Evolutionary conservation across 2,329 filamentous ascomycete genomes (phyloP).

Genomic region (Hymenoscyphus linearis): DNA sequence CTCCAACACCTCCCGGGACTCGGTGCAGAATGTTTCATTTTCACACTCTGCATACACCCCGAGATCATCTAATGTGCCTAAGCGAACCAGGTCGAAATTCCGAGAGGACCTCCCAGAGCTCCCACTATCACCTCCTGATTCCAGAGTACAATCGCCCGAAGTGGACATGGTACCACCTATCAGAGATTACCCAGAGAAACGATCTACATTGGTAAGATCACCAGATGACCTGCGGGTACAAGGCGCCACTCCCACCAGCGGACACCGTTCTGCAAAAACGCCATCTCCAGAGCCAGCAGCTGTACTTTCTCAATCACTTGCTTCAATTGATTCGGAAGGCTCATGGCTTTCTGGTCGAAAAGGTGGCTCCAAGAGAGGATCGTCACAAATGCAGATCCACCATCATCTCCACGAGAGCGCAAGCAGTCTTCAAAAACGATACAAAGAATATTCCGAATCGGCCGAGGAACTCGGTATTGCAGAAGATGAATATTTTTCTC

Average conservation of each 20-base stretch:
- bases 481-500: slow-evolving; percentile 71
- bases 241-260: slow-evolving; percentile 41
- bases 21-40: slow-evolving; percentile 50
- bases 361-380: slow-evolving; percentile 42
- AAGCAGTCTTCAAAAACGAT: slow-evolving; percentile 36
- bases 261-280: slow-evolving; percentile 35
- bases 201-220: slow-evolving; percentile 23
- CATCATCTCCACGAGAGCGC: slow-evolving; percentile 35
- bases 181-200: slow-evolving; percentile 23
- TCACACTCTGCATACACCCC: slow-evolving; percentile 24
- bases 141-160: slow-evolving; percentile 73
- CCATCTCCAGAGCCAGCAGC: slow-evolving; percentile 47
- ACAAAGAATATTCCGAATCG: slow-evolving; percentile 50
- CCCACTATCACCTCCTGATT: slow-evolving; percentile 79
- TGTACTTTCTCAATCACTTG: slow-evolving; percentile 74
- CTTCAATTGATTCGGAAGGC: slow-evolving; percentile 90
- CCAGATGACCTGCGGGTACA: slow-evolving; percentile 34
- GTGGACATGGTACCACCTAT: slow-evolving; percentile 41
- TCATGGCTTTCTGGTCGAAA: slow-evolving; percentile 86
- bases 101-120: slow-evolving; percentile 86
- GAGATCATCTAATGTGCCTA: slow-evolving; percentile 46
- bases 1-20: slow-evolving; percentile 86
- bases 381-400: slow-evolving; percentile 40
- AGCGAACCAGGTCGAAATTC: slow-evolving; percentile 84
- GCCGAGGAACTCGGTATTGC: slow-evolving; percentile 62